Evolutionary conservation across 1,139 yeast genomes (phyloP).

Genomic region (Wickerhamiella infanticola): DNA sequence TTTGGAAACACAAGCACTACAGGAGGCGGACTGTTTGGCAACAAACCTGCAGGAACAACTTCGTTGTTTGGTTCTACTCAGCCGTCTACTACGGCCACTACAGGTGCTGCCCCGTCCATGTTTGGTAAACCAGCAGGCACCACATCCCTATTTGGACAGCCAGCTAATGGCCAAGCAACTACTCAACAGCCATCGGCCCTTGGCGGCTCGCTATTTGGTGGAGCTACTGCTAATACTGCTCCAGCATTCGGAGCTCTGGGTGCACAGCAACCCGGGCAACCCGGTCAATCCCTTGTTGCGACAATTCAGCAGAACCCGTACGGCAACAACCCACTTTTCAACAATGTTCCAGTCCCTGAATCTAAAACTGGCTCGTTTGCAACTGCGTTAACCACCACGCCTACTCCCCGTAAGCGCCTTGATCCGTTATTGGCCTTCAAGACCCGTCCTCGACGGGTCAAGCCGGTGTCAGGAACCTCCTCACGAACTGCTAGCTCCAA

Average conservation of each 20-base stretch:
- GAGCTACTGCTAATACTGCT: constrained; percentile 6
- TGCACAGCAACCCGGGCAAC: constrained; percentile 9
- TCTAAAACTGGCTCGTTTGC: constrained; percentile 36
- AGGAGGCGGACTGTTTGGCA: constrained; percentile 25
- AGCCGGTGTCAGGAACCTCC: too few species aligned
- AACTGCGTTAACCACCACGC: constrained; percentile 33
- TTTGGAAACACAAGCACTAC: constrained; percentile 6
- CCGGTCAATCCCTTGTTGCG: constrained; percentile 20
- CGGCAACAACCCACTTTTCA: constrained; percentile 51
- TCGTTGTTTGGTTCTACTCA: constrained; percentile 15
- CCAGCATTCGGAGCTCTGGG: background rate
- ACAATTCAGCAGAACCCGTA: constrained; percentile 52
- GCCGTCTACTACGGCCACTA: constrained; percentile 14
- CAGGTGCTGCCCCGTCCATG: background rate
- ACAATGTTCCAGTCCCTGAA: background rate
- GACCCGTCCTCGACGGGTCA: constrained; percentile 32
- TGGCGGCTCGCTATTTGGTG: constrained; percentile 23
- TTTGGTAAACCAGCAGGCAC: constrained; percentile 9
- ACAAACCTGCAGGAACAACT: constrained; percentile 1
- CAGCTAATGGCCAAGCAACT: background rate
- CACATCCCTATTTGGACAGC: background rate
- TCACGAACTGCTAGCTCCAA: constrained; percentile 19
- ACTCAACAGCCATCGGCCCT: constrained; percentile 5
- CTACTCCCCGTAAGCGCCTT: constrained; percentile 34
- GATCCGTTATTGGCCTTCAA: constrained; percentile 48